Conservation (phyloP, 208 protist genomes). For the Vickermania spadyakhi region DNA sequence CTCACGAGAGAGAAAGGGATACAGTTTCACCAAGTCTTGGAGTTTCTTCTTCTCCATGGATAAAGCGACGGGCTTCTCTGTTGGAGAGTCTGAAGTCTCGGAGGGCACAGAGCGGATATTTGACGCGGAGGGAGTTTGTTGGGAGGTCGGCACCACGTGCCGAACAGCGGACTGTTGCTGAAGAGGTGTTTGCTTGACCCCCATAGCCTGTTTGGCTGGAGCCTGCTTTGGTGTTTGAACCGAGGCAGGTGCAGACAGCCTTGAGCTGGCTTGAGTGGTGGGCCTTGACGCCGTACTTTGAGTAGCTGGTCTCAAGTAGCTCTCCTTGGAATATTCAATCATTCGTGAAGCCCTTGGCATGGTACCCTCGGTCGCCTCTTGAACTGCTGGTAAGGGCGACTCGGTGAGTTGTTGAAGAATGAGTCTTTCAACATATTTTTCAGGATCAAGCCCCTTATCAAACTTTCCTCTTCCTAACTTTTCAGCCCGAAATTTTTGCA, state of each 20-base stretch:
- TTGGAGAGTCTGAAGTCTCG: not conserved
- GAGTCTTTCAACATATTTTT: not conserved
- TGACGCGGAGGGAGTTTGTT: not conserved
- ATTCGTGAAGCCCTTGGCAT: not conserved
- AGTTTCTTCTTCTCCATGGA: conserved; percentile 1
- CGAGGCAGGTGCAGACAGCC: too few species aligned
- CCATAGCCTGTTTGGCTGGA: not conserved
- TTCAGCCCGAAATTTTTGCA: not conserved
- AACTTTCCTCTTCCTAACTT: not conserved
- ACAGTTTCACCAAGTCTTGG: not conserved
- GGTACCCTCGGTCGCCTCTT: not conserved
- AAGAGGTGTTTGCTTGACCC: not conserved
- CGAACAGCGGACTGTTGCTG: not conserved
- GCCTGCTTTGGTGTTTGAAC: not conserved
- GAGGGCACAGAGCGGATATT: not conserved
- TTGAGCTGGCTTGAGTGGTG: too few species aligned
- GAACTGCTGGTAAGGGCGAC: not conserved
- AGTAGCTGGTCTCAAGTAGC: not conserved
- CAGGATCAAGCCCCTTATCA: not conserved
- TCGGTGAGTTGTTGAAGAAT: not conserved
- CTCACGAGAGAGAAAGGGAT: not conserved
- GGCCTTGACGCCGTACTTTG: too few species aligned
- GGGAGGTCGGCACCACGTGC: not conserved
- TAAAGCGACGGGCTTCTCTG: not conserved
- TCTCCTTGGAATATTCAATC: not conserved